Conservation (phyloP, 768 basidiomycete genomes). For the Calocybe cyanea region DNA sequence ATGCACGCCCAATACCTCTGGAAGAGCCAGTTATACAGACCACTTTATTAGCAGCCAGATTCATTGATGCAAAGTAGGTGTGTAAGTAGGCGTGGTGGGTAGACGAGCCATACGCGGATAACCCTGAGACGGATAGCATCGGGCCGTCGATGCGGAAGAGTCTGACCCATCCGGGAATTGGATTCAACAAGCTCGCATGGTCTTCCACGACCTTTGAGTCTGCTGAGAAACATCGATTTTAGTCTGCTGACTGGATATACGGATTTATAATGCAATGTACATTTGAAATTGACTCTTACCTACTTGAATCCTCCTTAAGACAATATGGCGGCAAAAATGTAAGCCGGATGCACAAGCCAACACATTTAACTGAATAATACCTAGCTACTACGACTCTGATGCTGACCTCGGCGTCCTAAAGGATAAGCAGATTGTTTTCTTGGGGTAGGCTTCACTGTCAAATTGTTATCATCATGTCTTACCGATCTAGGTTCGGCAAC, state of each 20-base stretch:
- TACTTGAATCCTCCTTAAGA: too few relatives aligned
- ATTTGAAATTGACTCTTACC: too few relatives aligned
- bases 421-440: conserved; percentile 53
- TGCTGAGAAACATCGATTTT: too few relatives aligned
- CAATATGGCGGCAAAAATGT: conserved; percentile 54
- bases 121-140: too few relatives aligned
- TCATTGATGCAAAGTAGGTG: conserved; percentile 21
- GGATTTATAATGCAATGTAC: too few relatives aligned
- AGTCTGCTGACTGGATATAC: too few relatives aligned
- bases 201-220: too few relatives aligned
- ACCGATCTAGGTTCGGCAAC: conserved; percentile 50
- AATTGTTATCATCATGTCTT: not conserved
- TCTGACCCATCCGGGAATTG: too few relatives aligned
- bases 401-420: conserved; percentile 47
- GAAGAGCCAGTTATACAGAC: conserved; percentile 74
- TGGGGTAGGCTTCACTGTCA: conserved; percentile 38
- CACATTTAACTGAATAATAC: not conserved
- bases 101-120: too few relatives aligned
- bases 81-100: too few relatives aligned
- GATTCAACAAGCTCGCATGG: too few relatives aligned
- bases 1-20: conserved; percentile 69
- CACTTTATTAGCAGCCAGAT: conserved; percentile 50
- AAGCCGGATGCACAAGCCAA: conserved; percentile 15
- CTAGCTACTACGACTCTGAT: conserved; percentile 58
- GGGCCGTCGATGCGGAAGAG: too few relatives aligned